Conservation (phyloP, 805 yeast species). For the Cyberlindnera nakhonratchasimensis region DNA sequence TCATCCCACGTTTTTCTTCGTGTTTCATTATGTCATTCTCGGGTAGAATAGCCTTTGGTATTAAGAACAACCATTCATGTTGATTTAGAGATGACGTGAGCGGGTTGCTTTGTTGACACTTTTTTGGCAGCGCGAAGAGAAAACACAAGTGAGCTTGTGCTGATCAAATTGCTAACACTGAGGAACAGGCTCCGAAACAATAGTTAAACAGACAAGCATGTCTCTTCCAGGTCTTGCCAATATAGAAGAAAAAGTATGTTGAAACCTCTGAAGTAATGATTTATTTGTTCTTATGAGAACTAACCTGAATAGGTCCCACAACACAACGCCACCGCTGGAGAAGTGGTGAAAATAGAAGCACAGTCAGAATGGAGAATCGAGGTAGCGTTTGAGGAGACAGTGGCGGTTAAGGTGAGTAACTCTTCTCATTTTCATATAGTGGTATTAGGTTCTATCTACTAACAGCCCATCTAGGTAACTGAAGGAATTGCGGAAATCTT, state of each 20-base stretch:
- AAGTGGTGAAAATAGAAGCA: conserved; percentile 26
- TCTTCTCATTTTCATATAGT: too few relatives aligned
- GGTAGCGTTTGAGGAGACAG: conserved; percentile 47
- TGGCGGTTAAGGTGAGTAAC: conserved; percentile 44
- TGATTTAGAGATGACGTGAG: neutral
- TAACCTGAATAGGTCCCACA: conserved; percentile 1
- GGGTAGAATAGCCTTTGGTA: neutral
- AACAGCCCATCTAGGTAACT: conserved; percentile 28
- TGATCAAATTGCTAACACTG: too few relatives aligned
- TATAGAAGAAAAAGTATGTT: neutral
- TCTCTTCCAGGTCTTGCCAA: conserved; percentile 17
- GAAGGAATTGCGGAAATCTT: conserved; percentile 84
- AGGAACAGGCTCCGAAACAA: too few relatives aligned
- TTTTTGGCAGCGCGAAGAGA: conserved; percentile 3
- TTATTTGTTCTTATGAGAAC: too few relatives aligned
- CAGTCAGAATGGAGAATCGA: conserved; percentile 76
- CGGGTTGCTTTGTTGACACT: neutral
- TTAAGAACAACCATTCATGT: too few relatives aligned
- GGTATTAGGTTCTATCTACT: neutral
- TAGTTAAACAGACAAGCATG: conserved; percentile 4
- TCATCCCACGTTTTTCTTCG: neutral
- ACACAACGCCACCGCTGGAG: conserved; percentile 7
- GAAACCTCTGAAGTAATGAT: too few relatives aligned
- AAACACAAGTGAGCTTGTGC: too few relatives aligned
- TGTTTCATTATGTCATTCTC: neutral